phyloP scores from a whole-genome alignment of 805 yeast genomes.

The Candida nemodendra region DNA sequence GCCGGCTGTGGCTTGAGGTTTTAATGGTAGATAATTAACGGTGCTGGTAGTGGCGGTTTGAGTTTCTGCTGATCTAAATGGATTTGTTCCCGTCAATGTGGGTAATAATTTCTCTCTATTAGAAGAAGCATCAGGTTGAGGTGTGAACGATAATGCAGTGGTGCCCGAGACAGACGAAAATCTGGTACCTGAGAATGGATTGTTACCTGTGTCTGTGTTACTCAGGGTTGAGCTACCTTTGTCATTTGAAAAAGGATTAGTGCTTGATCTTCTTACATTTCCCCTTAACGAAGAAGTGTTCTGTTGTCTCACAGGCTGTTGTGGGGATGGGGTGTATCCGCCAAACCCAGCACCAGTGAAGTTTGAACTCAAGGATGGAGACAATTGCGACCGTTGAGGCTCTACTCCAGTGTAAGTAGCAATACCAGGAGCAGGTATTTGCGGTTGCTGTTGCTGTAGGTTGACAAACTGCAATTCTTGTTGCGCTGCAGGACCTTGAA shows the following conservation, averaged over 20 bases:
- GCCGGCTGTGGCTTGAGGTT: constrained; percentile 65
- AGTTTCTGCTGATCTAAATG: constrained; percentile 43
- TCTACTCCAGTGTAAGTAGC: constrained; percentile 13
- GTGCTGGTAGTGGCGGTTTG: constrained; percentile 27
- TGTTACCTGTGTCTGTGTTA: constrained; percentile 13
- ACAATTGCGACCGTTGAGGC: constrained; percentile 15
- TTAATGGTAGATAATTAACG: constrained; percentile 25
- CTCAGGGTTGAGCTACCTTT: constrained; percentile 4
- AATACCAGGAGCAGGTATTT: constrained; percentile 18
- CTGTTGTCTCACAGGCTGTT: constrained; percentile 24
- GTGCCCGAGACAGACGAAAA: constrained; percentile 22
- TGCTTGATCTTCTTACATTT: constrained; percentile 22
- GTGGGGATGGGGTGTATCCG: constrained; percentile 36
- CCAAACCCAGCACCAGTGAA: constrained; percentile 62
- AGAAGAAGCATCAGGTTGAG: constrained; percentile 3
- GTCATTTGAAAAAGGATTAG: constrained; percentile 31
- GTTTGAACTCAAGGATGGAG: constrained; percentile 11
- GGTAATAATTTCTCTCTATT: constrained; percentile 10
- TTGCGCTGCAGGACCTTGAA: constrained; percentile 9
- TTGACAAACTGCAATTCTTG: constrained; percentile 1
- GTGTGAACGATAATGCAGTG: constrained; percentile 20
- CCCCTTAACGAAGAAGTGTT: constrained; percentile 19
- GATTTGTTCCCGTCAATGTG: constrained; percentile 53
- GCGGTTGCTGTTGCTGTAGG: constrained; percentile 13
- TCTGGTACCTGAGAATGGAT: constrained; percentile 30